Evolutionary conservation across 805 yeast species (phyloP), one percentile per base, ranked within the genome.

Genomic region (Danielia reshetovae): DNA sequence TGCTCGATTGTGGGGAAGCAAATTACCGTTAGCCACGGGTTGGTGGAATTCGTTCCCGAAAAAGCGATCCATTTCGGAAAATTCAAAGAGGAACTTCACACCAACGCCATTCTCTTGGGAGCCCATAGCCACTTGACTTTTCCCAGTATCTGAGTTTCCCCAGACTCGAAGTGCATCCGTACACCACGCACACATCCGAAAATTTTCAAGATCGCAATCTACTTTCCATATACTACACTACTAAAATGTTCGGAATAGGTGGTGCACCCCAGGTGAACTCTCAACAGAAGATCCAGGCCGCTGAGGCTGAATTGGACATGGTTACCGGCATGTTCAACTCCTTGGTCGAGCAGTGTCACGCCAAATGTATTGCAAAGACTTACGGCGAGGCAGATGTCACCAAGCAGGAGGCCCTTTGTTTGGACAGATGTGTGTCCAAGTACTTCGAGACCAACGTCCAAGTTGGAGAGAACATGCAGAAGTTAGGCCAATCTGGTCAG

Each of bases 281-380:
- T 26, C 83, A 81, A 45, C 88, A 82, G 60, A 85, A 85, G 60
- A 71, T 85, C 42, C 74, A 74, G 54, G 95, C 95, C 48, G 98
- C 98, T 34, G 97, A 90, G 68, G 85, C 96, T 38, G 98, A 90
- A 65, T 75, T 90, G 48, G 98, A 90, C 62, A 83, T 93, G 80
- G 96, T 90, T 51, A 89, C 97, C 25, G 96, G 93, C 51, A 88
- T 90, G 97, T 90, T 90, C 78, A 90, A 90, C 77, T 49, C 81
- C 54, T 71, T 89, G 53, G 94, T 88, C 16, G 89, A 82, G 53
- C 82, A 86, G 49, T 89, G 97, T 60, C 93, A 89, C 63, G 62
- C 68, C 49, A 89, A 89, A 68, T 89, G 97, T 69, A 83, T 88
- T 57, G 72, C 52, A 55, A 69, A 67, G 45, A 51, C 67, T 34